Conservation (phyloP, 2,329 filamentous ascomycete genomes). For the Ophiostoma perfectum region DNA sequence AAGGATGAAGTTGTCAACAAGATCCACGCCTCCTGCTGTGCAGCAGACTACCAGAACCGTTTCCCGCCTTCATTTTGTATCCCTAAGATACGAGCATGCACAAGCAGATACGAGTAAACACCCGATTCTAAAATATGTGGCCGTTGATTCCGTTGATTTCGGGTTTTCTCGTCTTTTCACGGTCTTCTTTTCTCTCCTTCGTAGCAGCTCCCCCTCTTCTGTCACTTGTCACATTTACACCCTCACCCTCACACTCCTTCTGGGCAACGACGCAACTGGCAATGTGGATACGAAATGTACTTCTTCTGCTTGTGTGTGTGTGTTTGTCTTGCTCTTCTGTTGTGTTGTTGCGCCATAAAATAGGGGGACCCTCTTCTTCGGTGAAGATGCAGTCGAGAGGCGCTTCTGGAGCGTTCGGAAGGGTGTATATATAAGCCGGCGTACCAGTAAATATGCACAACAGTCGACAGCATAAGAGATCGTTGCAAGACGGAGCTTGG, state of each 20-base stretch:
- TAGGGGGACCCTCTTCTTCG: conserved; percentile 11
- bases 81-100: not conserved
- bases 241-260: not conserved
- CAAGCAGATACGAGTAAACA: not conserved
- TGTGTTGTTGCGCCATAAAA: conserved; percentile 11
- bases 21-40: not conserved
- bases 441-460: not conserved
- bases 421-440: not conserved
- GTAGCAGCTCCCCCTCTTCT: no score
- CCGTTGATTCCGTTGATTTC: not conserved
- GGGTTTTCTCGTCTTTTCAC: not conserved
- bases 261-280: conserved; percentile 7
- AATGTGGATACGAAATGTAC: conserved; percentile 5
- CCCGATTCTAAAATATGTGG: not conserved
- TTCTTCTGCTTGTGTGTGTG: not conserved
- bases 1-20: not conserved
- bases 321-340: not conserved
- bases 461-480: not conserved
- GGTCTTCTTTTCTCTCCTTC: not conserved
- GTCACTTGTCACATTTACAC: not conserved
- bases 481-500: not conserved
- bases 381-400: not conserved
- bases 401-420: conserved; percentile 2
- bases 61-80: not conserved
- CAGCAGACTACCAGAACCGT: no score